These are phyloP conservation scores for Globisporangium nunn DNA, from an alignment of 352 stramenopile genomes.

Conservation along the genomic window DNA sequence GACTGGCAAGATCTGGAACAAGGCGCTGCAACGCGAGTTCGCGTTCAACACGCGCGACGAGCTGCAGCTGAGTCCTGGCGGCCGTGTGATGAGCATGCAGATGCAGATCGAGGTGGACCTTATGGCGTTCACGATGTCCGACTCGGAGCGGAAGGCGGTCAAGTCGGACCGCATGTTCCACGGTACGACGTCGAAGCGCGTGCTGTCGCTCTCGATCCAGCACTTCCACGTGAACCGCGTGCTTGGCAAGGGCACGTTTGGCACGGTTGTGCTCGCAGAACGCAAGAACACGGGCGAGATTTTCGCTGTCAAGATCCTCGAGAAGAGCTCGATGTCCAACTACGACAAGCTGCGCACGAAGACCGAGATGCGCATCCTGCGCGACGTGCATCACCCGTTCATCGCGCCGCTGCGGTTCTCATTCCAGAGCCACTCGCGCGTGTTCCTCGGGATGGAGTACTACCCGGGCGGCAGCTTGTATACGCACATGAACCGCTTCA, in stretches of 20 bases:
- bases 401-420: slow-evolving; percentile 87
- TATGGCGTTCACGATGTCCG: slow-evolving; percentile 69
- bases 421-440: slow-evolving; percentile 74
- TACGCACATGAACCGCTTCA: slow-evolving; percentile 91
- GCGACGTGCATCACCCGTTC: slow-evolving; percentile 89
- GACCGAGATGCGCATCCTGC: slow-evolving; percentile 88
- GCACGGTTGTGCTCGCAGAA: slow-evolving; percentile 85
- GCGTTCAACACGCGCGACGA: slow-evolving; percentile 80
- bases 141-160: slow-evolving; percentile 58
- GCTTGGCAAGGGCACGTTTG: slow-evolving; percentile 93
- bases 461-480: slow-evolving; percentile 82
- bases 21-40: slow-evolving; percentile 67
- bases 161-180: slow-evolving; percentile 64
- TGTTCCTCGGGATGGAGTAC: slow-evolving; percentile 85
- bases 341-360: slow-evolving; percentile 92
- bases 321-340: slow-evolving; percentile 88
- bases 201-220: slow-evolving; percentile 84
- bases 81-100: slow-evolving; percentile 66
- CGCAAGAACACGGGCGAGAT: slow-evolving; percentile 83
- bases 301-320: slow-evolving; percentile 91
- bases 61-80: slow-evolving; percentile 65
- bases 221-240: slow-evolving; percentile 95
- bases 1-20: slow-evolving; percentile 78
- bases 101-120: slow-evolving; percentile 85
- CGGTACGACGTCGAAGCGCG: slow-evolving; percentile 70